Base-by-base conservation (phyloP, 768 basidiomycete species). In the Kwoniella newhampshirensis region DNA sequence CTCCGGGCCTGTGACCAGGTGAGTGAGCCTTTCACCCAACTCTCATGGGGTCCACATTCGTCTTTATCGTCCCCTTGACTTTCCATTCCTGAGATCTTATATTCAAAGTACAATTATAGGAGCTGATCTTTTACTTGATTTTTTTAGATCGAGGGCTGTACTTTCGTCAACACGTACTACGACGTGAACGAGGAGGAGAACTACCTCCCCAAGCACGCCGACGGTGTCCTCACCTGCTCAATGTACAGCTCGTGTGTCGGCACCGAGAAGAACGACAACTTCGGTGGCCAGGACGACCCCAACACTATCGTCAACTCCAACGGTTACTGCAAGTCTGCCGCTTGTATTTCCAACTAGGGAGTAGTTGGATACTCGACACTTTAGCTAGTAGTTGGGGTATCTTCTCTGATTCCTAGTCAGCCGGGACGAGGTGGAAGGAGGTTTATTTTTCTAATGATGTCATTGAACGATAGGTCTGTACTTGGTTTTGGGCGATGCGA, bases 251-350 rank as follows among this genome's bases (percentile, higher is more conserved):
- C n/a, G 2, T 67, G 66, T 46, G 66, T 67, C 28, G 27, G 51
- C 11, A 60, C 56, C 50, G 59, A 57, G 36, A 35, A 54, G 18
- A 67, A 67, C 56, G 50, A 60, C 58, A 63, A 67, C 62, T 63
- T 36, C 35, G 66, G 62, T 55, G 66, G 66, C 18, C 66, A 67
- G 49, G 59, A 67, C 40, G 62, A 67, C 59, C 59, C 62, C 27
- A 67, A 67, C 62, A 45, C 28, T 28, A 67, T 67, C 46, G 44
- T 48, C 52, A 43, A 67, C 41, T 67, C 66, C 37, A 67, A 63
- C 59, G 66, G 66, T 26, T 67, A 67, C 62, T 67, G 66, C 60
- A 60, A 60, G 51, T 60, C 58, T 27, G 54, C 44, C 57, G 66
- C 56, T 32, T 43, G 54, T 56, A 39, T 37, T 41, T 36, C 50